Conservation (phyloP, 495 filamentous ascomycete species). For the Letharia columbiana region DNA sequence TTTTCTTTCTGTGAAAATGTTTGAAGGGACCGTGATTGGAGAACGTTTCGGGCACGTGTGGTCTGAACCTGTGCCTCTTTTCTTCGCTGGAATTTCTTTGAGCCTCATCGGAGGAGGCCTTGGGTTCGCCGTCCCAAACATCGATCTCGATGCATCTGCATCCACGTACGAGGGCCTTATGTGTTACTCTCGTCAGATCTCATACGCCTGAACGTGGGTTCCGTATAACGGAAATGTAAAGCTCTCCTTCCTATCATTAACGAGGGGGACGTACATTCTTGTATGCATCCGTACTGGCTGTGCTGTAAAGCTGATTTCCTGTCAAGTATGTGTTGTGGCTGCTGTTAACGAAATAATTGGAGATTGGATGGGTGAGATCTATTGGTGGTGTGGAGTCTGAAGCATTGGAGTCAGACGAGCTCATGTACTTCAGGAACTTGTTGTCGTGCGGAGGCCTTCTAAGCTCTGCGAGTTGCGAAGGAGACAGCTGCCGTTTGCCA, state of each 20-base stretch:
- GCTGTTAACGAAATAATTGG: slow-evolving; percentile 82
- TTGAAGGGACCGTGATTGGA: slow-evolving; percentile 17
- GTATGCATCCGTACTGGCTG: slow-evolving; percentile 73
- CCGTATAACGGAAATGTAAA: neutral
- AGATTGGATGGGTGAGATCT: slow-evolving; percentile 59
- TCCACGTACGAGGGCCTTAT: slow-evolving; percentile 61
- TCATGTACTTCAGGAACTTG: slow-evolving; percentile 53
- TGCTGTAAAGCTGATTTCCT: slow-evolving; percentile 83
- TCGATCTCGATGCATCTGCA: slow-evolving; percentile 94
- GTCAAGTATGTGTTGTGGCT: slow-evolving; percentile 95
- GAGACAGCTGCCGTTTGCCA: slow-evolving; percentile 14
- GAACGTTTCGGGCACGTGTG: slow-evolving; percentile 14
- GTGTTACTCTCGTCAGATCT: slow-evolving; percentile 18
- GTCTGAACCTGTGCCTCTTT: slow-evolving; percentile 22
- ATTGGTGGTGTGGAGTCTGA: slow-evolving; percentile 31
- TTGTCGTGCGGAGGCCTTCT: slow-evolving; percentile 21
- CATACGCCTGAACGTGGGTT: neutral
- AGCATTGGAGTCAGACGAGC: slow-evolving; percentile 42
- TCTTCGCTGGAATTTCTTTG: slow-evolving; percentile 25
- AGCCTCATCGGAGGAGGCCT: slow-evolving; percentile 32
- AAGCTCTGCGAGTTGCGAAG: slow-evolving; percentile 18
- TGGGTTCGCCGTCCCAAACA: slow-evolving; percentile 76
- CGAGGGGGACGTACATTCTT: slow-evolving; percentile 51
- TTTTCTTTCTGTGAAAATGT: slow-evolving; percentile 26
- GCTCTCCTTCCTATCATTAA: neutral